Base-by-base conservation (phyloP, 495 filamentous ascomycete genomes). In the Daldinia vernicosa region DNA sequence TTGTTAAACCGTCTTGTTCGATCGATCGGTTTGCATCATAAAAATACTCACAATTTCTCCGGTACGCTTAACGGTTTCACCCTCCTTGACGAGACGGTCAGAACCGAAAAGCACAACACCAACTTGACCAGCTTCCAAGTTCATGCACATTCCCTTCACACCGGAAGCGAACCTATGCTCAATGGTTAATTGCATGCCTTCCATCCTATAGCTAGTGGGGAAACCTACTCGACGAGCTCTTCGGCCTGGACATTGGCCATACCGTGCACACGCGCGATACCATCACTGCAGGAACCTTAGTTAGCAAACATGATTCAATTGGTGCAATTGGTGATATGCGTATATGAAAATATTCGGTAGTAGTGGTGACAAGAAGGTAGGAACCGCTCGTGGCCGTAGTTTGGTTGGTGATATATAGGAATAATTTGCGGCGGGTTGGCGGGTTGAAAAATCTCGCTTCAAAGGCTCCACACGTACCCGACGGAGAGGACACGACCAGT, bases 61-160 rank as follows among this genome's bases (percentile, higher is more conserved):
- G 76, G 95, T 99, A 89, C 95, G 96, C 90, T 96, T 98, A 82
- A 99, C 95, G 70, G 92, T 96, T 87, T 99, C 96, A 77, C 95
- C 95, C 85, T 99, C 96, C 89, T 94, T 97, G 87, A 99, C 95
- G 77, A 97, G 89, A 92, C 95, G 94, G 87, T 99, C 95, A 78
- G 95, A 98, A 89, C 95, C 95, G 87, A 99, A 99, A 75, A 99
- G 90, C 89, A 99, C 95, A 75, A 99, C 95, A 97, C 95, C 95
- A 84, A 99, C 95, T 85, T 98, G 96, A 83, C 95, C 95, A 82
- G 95, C 95, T 86, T 99, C 95, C 82, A 99, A 89, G 90, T 99
- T 99, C 94, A 99, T 97, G 92, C 96, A 98, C 95, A 99, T 99
- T 82, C 95, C 95, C 90, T 98, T 98, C 80, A 99, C 95, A 83